phyloP scores from a whole-genome alignment of 257 asterid genomes.

The Solanum clarkiae region DNA sequence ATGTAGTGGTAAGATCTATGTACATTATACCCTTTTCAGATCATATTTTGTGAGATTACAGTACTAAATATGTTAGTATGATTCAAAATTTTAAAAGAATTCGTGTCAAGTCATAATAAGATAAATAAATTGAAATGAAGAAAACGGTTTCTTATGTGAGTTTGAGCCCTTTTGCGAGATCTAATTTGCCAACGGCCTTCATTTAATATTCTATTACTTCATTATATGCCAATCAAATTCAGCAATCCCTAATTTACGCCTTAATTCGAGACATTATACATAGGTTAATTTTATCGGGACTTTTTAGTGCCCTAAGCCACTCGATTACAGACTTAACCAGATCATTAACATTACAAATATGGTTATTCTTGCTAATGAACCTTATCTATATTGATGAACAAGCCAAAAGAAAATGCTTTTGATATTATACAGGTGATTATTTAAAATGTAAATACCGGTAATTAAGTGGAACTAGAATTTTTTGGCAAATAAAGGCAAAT shows the following conservation, averaged over 20 bases:
- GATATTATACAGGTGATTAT: no score
- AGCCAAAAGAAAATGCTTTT: neutral
- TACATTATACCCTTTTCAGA: no score
- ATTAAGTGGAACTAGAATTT: no score
- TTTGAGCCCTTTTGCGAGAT: neutral
- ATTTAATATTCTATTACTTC: neutral
- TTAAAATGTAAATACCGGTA: no score
- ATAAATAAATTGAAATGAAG: no score
- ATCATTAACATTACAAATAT: neutral
- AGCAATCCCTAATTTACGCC: neutral
- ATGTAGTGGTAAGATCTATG: no score
- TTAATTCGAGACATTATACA: neutral
- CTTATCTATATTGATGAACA: neutral
- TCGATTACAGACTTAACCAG: neutral
- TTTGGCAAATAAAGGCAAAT: no score
- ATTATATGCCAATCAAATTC: neutral
- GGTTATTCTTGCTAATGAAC: neutral
- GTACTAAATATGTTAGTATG: no score
- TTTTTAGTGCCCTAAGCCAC: neutral
- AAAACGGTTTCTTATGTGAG: neutral
- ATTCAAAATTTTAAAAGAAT: no score
- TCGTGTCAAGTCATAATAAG: no score
- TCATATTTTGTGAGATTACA: no score
- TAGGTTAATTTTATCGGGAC: neutral
- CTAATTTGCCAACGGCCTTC: neutral